Conservation (phyloP, 2,329 filamentous ascomycete species). For the Didymella glomerata region DNA sequence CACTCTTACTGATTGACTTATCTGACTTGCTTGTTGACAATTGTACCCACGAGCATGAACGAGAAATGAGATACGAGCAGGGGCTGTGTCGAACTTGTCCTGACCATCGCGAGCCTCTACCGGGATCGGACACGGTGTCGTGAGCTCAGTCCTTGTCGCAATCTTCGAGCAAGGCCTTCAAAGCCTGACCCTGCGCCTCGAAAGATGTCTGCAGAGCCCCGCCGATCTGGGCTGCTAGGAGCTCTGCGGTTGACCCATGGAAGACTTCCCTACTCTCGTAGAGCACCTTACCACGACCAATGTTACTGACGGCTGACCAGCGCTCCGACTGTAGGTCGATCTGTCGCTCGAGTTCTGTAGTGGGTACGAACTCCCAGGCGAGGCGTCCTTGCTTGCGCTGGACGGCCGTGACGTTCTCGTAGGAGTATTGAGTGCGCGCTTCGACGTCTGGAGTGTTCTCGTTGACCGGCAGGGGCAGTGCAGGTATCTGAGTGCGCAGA, state of each 20-base stretch:
- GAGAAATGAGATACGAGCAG: constrained; percentile 1
- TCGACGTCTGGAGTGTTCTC: constrained; percentile 37
- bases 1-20: too few species aligned
- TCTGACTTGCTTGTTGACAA: too few species aligned
- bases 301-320: constrained; percentile 42
- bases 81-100: not conserved
- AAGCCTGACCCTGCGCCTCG: constrained; percentile 38
- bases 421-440: constrained; percentile 33
- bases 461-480: constrained; percentile 41
- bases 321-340: constrained; percentile 24
- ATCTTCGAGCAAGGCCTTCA: constrained; percentile 36
- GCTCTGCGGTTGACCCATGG: constrained; percentile 27
- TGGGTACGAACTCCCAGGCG: constrained; percentile 35
- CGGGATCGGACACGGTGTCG: not conserved
- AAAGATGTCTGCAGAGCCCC: constrained; percentile 36
- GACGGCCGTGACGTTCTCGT: constrained; percentile 43
- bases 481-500: constrained; percentile 42
- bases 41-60: not conserved
- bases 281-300: constrained; percentile 35
- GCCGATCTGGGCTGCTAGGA: constrained; percentile 26
- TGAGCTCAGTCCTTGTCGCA: constrained; percentile 2
- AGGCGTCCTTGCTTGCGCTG: constrained; percentile 35
- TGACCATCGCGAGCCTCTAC: not conserved
- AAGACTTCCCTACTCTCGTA: constrained; percentile 47
- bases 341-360: constrained; percentile 20